A percentile compares a stretch with the other conserved stretches of the same genome.
phyloP scores from a whole-genome alignment of 2,329 filamentous ascomycete genomes.

The Hymenoscyphus albidus region DNA sequence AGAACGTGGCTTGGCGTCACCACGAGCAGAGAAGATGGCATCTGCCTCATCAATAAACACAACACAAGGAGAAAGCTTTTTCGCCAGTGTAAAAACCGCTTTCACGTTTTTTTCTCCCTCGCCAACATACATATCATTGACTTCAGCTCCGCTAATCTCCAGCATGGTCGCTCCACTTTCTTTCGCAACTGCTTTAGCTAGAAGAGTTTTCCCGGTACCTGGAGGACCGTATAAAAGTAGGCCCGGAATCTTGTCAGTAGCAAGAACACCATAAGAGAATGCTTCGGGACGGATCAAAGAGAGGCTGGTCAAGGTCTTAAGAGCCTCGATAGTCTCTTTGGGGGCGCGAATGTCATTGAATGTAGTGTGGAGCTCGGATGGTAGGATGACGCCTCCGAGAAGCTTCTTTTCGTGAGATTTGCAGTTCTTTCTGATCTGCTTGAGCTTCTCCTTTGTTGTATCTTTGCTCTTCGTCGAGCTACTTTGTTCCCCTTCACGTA shows the following conservation, averaged over 20 bases:
- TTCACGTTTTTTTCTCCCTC: slow-evolving; percentile 95
- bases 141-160: slow-evolving; percentile 83
- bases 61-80: slow-evolving; percentile 85
- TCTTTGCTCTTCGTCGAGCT: slow-evolving; percentile 35
- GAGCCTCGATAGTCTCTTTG: slow-evolving; percentile 74
- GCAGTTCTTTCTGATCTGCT: slow-evolving; percentile 51
- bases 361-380: slow-evolving; percentile 76
- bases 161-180: slow-evolving; percentile 70
- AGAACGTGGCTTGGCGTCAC: slow-evolving; percentile 56
- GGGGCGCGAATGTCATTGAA: slow-evolving; percentile 86
- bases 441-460: slow-evolving; percentile 40
- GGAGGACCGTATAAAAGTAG: slow-evolving; percentile 85
- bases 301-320: slow-evolving; percentile 84
- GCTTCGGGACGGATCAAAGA: slow-evolving; percentile 85
- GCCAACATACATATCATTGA: slow-evolving; percentile 95
- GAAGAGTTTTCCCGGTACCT: slow-evolving; percentile 69
- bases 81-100: slow-evolving; percentile 85
- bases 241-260: slow-evolving; percentile 85
- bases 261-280: slow-evolving; percentile 92
- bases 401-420: slow-evolving; percentile 81
- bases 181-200: slow-evolving; percentile 66
- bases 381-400: slow-evolving; percentile 75
- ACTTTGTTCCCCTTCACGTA: slow-evolving; percentile 29
- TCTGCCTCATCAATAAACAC: slow-evolving; percentile 98
- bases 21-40: slow-evolving; percentile 78